Evolutionary conservation across 108 stramenopile species (phyloP).

Genomic region (Fragilaria crotonensis): DNA sequence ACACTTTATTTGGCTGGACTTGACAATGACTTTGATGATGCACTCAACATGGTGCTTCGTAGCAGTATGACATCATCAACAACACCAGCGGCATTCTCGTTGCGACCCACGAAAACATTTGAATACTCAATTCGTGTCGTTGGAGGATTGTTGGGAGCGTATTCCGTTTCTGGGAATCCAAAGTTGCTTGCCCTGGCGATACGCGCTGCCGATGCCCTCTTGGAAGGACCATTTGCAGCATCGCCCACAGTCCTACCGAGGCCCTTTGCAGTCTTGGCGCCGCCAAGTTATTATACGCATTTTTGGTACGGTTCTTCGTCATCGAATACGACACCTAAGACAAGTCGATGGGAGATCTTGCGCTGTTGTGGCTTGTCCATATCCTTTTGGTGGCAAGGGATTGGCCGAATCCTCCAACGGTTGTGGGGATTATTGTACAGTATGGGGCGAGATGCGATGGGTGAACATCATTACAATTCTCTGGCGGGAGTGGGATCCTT

Average conservation of each 20-base stretch:
- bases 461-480: slow-evolving; percentile 20
- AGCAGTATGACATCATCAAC: too few species aligned
- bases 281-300: slow-evolving; percentile 5
- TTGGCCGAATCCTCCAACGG: slow-evolving; percentile 1
- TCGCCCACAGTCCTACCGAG: slow-evolving; percentile 43
- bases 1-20: slow-evolving; percentile 58
- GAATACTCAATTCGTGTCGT: slow-evolving; percentile 69
- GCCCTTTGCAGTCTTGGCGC: slow-evolving; percentile 23
- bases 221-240: slow-evolving; percentile 35
- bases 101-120: slow-evolving; percentile 53
- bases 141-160: slow-evolving; percentile 62
- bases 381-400: too few species aligned
- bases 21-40: slow-evolving; percentile 44
- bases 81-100: slow-evolving; percentile 12
- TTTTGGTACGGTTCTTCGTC: background rate
- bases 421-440: slow-evolving; percentile 12
- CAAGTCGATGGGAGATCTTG: background rate
- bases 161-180: slow-evolving; percentile 39
- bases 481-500: slow-evolving; percentile 31
- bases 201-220: slow-evolving; percentile 34
- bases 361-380: background rate
- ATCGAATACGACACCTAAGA: too few species aligned
- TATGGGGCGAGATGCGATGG: slow-evolving; percentile 12
- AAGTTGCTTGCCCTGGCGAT: slow-evolving; percentile 37
- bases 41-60: slow-evolving; percentile 21